phyloP scores from a whole-genome alignment of 1,284 basidiomycete species.

The Ustilago trichophora region DNA sequence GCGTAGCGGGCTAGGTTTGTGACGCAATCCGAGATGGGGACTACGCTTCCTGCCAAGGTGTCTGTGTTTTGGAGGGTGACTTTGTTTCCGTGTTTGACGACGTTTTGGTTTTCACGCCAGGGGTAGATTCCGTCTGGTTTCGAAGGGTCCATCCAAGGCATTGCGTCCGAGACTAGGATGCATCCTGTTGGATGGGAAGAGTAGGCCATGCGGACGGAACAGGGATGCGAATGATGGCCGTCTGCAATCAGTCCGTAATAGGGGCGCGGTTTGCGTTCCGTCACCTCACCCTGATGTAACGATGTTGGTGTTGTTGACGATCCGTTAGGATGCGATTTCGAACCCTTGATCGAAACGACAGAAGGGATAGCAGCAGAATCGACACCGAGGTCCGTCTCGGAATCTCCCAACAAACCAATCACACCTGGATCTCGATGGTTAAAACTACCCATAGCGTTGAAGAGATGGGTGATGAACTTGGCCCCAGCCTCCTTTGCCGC shows the following conservation, averaged over 20 bases:
- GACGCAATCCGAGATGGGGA: conserved; percentile 81
- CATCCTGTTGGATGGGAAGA: conserved; percentile 82
- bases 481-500: conserved; percentile 77
- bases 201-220: conserved; percentile 86
- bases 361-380: too few relatives aligned
- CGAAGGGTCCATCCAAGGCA: conserved; percentile 85
- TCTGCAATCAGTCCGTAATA: conserved; percentile 88
- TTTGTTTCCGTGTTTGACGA: conserved; percentile 81
- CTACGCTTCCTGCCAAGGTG: conserved; percentile 78
- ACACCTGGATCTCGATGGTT: conserved; percentile 74
- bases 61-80: conserved; percentile 84
- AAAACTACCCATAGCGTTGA: conserved; percentile 89
- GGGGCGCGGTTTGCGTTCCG: conserved; percentile 66
- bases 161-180: conserved; percentile 86
- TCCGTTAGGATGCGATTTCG: too few relatives aligned
- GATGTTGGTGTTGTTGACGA: too few relatives aligned
- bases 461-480: conserved; percentile 85
- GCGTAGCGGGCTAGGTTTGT: conserved; percentile 84
- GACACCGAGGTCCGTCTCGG: conserved; percentile 19
- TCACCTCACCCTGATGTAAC: too few relatives aligned
- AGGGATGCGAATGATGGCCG: conserved; percentile 88
- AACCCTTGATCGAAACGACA: too few relatives aligned
- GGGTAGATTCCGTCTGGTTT: conserved; percentile 83
- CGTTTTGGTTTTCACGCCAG: conserved; percentile 81
- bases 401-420: conserved; percentile 84